Evolutionary conservation across 345 rosid genomes (phyloP), one percentile per base, ranked within the genome.

Genomic region (Corchorus capsularis): DNA sequence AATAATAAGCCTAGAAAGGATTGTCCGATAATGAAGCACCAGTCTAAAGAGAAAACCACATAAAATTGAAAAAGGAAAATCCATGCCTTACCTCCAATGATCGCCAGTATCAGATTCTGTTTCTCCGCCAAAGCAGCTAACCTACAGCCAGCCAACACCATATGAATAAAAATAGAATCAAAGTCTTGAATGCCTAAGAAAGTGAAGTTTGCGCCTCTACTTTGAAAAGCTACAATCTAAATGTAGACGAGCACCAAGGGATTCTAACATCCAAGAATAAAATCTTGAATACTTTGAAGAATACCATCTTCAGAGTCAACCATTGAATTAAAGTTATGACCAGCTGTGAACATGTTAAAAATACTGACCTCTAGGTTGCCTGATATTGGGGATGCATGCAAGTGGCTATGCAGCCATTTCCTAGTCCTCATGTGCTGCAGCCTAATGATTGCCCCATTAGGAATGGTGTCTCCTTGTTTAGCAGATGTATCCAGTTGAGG

Each of bases 121-220:
- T 34, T 96, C 97, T 59, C 97, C 95, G 71, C 99, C 99, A 50
- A 92, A 96, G 85, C 99, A 96, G 84, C 99, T 96, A 72, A 96
- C 88, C 99, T 96, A 71, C 75, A 83, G 20, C 71, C 75, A 83
- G 20, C 71, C 41, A 74, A 47, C 50, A 73, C 63, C 70, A 56
- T 22, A 11, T 3, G 50, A 52, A 39, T 9, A 2, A 5, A 17
- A 17, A 52, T 52, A 9, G n/a, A 16, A 43, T 8, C 27, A 27
- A 69, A 52, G 47, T 52, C 27, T 12, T 69, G 45, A 34, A 34
- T 52, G 61, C 39, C 10, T 3, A 41, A 56, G 10, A 41, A 43
- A 11, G 7, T 37, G 27, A 43, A 45, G 13, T 12, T 45, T 11
- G 32, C 6, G 52, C 15, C 52, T 65, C 14, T 41, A 43, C 52